phyloP scores from a whole-genome alignment of 306 rosid genomes.

The Prunus salicina region DNA sequence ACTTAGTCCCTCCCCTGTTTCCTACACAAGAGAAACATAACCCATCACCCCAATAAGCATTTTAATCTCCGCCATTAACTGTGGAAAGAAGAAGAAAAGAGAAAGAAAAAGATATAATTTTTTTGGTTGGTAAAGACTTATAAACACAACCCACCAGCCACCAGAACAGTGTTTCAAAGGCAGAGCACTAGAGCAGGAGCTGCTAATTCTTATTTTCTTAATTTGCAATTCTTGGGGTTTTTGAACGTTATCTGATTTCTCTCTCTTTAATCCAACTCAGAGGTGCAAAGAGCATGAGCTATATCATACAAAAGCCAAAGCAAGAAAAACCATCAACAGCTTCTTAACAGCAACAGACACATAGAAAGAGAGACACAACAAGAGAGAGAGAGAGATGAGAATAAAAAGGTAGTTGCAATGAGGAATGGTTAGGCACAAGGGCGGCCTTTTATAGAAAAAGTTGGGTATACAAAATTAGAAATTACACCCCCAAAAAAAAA shows the following conservation, averaged over 20 bases:
- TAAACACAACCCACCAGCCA: slow-evolving; percentile 7
- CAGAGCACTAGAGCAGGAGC: neutral
- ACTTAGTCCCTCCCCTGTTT: neutral
- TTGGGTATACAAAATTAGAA: neutral
- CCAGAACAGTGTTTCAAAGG: neutral
- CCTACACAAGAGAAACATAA: neutral
- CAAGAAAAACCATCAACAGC: neutral
- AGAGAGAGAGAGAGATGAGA: neutral
- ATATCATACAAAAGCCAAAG: slow-evolving; percentile 2
- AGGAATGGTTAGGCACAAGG: neutral
- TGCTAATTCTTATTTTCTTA: neutral
- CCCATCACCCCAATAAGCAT: neutral
- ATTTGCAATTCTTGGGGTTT: neutral
- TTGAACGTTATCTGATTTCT: slow-evolving; percentile 14
- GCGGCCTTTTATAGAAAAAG: neutral
- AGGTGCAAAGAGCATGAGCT: slow-evolving; percentile 19
- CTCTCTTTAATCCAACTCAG: slow-evolving; percentile 16
- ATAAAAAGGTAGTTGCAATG: slow-evolving; percentile 1
- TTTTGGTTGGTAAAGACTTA: neutral
- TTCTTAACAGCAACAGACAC: neutral
- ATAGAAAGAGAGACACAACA: neutral
- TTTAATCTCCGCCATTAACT: neutral
- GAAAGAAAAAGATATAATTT: neutral
- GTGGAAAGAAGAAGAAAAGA: neutral
- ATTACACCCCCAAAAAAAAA: neutral